Evolutionary conservation across 257 asterid genomes (phyloP), one percentile per base, ranked within the genome.

Genomic region (Anisodus tanguticus): DNA sequence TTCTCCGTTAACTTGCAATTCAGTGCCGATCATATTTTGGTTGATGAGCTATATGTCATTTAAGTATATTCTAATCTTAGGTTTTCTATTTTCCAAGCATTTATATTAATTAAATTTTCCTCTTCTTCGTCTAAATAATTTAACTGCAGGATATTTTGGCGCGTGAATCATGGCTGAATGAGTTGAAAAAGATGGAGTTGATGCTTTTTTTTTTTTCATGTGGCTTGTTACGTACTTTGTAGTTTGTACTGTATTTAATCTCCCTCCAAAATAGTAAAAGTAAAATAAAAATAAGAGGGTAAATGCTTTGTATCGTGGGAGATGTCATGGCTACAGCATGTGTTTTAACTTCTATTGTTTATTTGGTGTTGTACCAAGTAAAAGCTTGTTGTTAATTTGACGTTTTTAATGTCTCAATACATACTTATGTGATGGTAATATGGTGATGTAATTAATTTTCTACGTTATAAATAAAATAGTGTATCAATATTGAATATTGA

Each of bases 131-230:
- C 49, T 26, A 51, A 76, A 53, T 58, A 51, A 10, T 47, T 26
- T 77, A 26, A 26, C 26, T 53, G 64, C 82, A 77, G 82, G 82
- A 77, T 53, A 53, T 26, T 2, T 53, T 77, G 82, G 82, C 64
- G 6, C 17, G 64, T 77, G 64, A 22, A 51, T 8, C 45, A 26
- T 53, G 64, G 41, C 2, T 53, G 82, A 6, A 37, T 7, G 77
- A 35, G 6, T 68, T 68, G 0, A 7, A 68, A 68, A 12, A 3
- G 41, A 53, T 77, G 15, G 49, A 35, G 31, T 53, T 77, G 49
- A 53, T 77, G 82, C 8, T 31, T 31, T 8, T 12, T 11, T 11
- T 2, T 49, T 45, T 4, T 19, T 45, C 57, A 31, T 7, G 63
- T 49, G 81, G 13, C 26, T 53, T 77, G 22, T 53, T 77, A 51